Conservation (phyloP, 1,139 yeast genomes). For the Geotrichum fermentans region DNA sequence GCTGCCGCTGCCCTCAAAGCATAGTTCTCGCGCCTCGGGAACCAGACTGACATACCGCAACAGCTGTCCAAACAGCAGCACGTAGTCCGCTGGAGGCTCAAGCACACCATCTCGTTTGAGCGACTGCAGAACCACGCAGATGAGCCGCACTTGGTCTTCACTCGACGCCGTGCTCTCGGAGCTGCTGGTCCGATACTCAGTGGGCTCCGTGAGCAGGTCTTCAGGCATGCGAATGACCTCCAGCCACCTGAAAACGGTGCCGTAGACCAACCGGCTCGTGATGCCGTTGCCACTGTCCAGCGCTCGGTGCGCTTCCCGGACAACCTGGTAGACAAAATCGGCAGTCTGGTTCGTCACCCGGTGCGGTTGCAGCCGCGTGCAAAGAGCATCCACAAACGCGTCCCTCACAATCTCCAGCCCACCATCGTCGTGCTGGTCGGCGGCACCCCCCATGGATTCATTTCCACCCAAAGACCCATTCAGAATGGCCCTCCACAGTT, state of each 20-base stretch:
- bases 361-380: constrained; percentile 11
- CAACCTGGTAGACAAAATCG: constrained; percentile 13
- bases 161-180: background rate
- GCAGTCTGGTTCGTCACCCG: constrained; percentile 15
- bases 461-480: background rate
- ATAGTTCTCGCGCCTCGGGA: constrained; percentile 29
- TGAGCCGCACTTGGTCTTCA: constrained; percentile 22
- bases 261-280: constrained; percentile 10
- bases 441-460: background rate
- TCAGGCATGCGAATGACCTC: constrained; percentile 1
- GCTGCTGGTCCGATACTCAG: background rate
- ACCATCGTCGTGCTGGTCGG: background rate
- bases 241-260: constrained; percentile 15
- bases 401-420: background rate
- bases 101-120: constrained; percentile 22
- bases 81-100: constrained; percentile 26
- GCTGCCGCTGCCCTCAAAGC: constrained; percentile 14
- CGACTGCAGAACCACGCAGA: constrained; percentile 27
- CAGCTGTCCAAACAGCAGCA: constrained; percentile 28
- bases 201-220: background rate
- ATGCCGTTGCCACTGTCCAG: background rate
- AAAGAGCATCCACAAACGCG: constrained; percentile 6
- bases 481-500: constrained; percentile 1
- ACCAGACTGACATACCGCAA: constrained; percentile 29
- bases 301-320: background rate